These are phyloP conservation scores for Russula abietina DNA, from an alignment of 768 basidiomycete species.

Conservation along the genomic window DNA sequence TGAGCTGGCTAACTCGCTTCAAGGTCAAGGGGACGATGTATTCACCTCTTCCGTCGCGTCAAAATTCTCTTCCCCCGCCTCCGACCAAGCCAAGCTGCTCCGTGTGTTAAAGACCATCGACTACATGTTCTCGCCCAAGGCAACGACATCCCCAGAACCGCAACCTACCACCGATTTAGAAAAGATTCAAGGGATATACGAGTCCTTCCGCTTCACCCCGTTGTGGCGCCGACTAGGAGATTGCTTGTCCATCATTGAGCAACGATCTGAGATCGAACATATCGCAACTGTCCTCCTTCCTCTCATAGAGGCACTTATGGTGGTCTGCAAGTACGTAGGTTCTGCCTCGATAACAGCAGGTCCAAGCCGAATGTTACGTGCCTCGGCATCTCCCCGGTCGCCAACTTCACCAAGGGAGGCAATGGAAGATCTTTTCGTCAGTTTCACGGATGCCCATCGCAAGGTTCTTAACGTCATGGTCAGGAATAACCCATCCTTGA, in stretches of 20 bases:
- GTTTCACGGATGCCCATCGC: conserved; percentile 89
- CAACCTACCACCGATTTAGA: conserved; percentile 54
- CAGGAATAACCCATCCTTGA: conserved; percentile 93
- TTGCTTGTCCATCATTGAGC: conserved; percentile 78
- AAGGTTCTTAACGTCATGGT: conserved; percentile 97
- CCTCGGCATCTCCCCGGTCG: conserved; percentile 60
- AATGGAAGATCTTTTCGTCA: conserved; percentile 87
- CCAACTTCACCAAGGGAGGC: conserved; percentile 64
- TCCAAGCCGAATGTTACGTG: conserved; percentile 49
- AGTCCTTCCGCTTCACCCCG: conserved; percentile 82
- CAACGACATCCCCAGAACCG: conserved; percentile 36
- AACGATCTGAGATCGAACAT: conserved; percentile 73
- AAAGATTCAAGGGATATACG: conserved; percentile 84
- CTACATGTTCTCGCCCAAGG: conserved; percentile 79
- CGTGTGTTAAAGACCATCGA: conserved; percentile 96
- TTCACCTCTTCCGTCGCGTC: conserved; percentile 66
- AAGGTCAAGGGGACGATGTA: conserved; percentile 48
- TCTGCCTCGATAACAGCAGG: conserved; percentile 46
- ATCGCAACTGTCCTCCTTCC: conserved; percentile 90
- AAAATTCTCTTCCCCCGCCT: conserved; percentile 91
- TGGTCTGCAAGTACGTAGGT: conserved; percentile 93
- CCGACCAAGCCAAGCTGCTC: conserved; percentile 92
- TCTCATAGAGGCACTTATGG: conserved; percentile 95
- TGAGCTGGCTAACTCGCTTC: conserved; percentile 61
- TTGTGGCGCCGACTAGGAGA: conserved; percentile 90